Evolutionary conservation across 1,284 basidiomycete species (phyloP), one percentile per base, ranked within the genome.

Genomic region (Phylloporus sp.): DNA sequence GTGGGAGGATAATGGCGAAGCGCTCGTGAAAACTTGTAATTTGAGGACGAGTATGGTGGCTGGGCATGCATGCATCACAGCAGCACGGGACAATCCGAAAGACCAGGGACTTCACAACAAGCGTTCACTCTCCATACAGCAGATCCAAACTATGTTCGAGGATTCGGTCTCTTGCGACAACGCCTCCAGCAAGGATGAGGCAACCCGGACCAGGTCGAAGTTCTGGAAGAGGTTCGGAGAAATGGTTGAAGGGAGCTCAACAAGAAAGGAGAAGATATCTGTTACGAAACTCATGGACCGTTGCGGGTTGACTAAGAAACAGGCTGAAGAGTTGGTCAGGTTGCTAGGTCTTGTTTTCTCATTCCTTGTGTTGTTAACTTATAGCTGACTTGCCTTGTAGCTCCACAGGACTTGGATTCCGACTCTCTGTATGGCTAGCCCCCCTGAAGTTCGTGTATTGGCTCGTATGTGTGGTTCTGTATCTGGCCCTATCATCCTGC

Each of bases 61-160:
- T 43, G 75, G 74, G 8, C 76, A 77, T 63, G 78, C 78, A 2
- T 78, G 77, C 29, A 69, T 78, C 61, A 79, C 77, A n/a, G 72
- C 77, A 29, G 41, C 56, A 15, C 32, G 37, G 25, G 69, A 68
- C 3, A 25, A 68, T 39, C 25, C 60, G 29, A 20, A 59, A 5
- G 59, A 69, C 45, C 47, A 47, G 35, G 62, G 23, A 10, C 49
- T 68, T 29, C 41, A 17, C 17, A 61, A 67, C 4, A 79, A 72
- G 39, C n/a, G 65, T 37, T 55, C 62, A 2, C 23, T 61, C 20
- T 76, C 74, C 29, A 75, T 63, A 35, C 63, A 68, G 55, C 47
- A 39, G 8, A 62, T 77, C 5, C 71, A 66, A 25, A 17, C 62
- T 6, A 70, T 78, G 73, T 65, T 78, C 0, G 74, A 78, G 57